These are phyloP conservation scores for Penicillium simplicissimum DNA, from an alignment of 495 filamentous ascomycete species.

Conservation along the genomic window DNA sequence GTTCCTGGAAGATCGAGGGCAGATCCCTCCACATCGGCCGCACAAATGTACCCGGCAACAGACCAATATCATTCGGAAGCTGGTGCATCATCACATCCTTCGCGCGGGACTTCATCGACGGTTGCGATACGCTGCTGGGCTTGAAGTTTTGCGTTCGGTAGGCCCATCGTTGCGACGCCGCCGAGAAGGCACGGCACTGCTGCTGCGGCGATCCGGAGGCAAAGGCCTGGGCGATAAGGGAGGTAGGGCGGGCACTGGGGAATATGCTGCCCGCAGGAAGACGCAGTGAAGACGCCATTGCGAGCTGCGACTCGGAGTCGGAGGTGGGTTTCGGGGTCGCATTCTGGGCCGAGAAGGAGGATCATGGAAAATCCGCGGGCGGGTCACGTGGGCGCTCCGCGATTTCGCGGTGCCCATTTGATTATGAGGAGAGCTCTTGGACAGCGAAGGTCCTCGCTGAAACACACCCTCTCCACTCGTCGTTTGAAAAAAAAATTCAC, in stretches of 20 bases:
- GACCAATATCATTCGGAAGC: slow-evolving; percentile 53
- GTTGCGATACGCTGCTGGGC: slow-evolving; percentile 32
- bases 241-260: slow-evolving; percentile 15
- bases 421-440: slow-evolving; percentile 11
- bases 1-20: slow-evolving; percentile 55
- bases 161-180: slow-evolving; percentile 31
- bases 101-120: slow-evolving; percentile 41
- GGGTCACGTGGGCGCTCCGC: slow-evolving; percentile 30
- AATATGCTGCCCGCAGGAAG: slow-evolving; percentile 29
- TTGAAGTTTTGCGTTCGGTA: slow-evolving; percentile 27
- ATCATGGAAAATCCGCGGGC: slow-evolving; percentile 30
- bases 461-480: slow-evolving; percentile 5
- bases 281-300: slow-evolving; percentile 42
- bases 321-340: slow-evolving; percentile 9
- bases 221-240: slow-evolving; percentile 16
- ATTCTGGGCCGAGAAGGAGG: slow-evolving; percentile 7
- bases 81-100: slow-evolving; percentile 28
- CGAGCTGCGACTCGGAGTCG: slow-evolving; percentile 15
- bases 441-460: slow-evolving; percentile 3
- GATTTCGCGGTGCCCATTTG: slow-evolving; percentile 6
- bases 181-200: slow-evolving; percentile 44
- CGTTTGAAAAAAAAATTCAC: neutral
- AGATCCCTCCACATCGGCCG: slow-evolving; percentile 56
- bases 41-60: slow-evolving; percentile 60
- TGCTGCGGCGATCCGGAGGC: slow-evolving; percentile 25